A percentile compares a stretch with the other conserved stretches of the same genome.
These are phyloP conservation scores for Cerioporus squamosus DNA, from an alignment of 1,284 basidiomycete species.

Conservation along the genomic window DNA sequence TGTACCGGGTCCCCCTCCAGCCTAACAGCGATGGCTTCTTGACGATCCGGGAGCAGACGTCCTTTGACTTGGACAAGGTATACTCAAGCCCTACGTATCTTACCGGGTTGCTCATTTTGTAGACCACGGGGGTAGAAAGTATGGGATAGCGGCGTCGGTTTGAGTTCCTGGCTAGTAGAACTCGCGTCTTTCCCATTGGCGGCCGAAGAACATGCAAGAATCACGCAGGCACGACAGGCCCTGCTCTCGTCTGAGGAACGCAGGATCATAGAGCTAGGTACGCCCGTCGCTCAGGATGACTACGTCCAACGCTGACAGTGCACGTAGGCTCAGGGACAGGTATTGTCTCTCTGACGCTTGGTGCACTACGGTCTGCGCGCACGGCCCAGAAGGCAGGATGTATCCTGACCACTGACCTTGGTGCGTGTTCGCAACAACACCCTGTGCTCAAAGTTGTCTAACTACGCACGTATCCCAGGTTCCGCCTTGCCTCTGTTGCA, in stretches of 20 bases:
- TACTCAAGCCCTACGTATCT: neutral
- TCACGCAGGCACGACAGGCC: conserved; percentile 33
- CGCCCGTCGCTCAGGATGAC: conserved; percentile 22
- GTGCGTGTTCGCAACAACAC: conserved; percentile 45
- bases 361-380: conserved; percentile 48
- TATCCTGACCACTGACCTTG: conserved; percentile 75
- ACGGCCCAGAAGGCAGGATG: conserved; percentile 35
- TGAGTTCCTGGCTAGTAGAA: conserved; percentile 73
- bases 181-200: conserved; percentile 23
- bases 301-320: too few relatives aligned
- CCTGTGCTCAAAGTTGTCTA: neutral
- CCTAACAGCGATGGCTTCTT: conserved; percentile 38
- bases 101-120: conserved; percentile 4
- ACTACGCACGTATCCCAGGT: conserved; percentile 45
- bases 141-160: conserved; percentile 88
- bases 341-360: conserved; percentile 73
- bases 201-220: neutral
- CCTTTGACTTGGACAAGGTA: conserved; percentile 90
- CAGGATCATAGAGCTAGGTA: conserved; percentile 72
- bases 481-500: conserved; percentile 81
- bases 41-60: conserved; percentile 75
- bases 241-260: conserved; percentile 46
- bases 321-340: conserved; percentile 79
- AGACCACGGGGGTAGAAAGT: conserved; percentile 71
- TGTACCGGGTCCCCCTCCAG: conserved; percentile 47